These are phyloP conservation scores for Acer yangbiense DNA, from an alignment of 345 rosid species.

Conservation along the genomic window DNA sequence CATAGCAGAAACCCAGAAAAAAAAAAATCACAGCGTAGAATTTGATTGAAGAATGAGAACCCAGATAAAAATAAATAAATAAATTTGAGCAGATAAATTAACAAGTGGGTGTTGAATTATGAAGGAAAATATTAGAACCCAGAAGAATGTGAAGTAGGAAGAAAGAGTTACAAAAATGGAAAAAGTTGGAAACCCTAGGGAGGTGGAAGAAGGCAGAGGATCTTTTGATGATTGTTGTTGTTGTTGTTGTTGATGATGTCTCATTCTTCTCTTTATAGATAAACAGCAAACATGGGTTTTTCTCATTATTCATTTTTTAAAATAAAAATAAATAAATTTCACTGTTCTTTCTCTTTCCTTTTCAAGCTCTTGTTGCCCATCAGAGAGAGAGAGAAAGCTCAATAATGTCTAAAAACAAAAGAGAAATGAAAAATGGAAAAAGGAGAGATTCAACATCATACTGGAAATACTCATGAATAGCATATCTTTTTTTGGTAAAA, in stretches of 20 bases:
- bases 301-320: neutral
- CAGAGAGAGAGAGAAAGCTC: neutral
- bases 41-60: neutral
- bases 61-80: neutral
- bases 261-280: constrained; percentile 23
- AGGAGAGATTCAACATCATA: neutral
- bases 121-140: neutral
- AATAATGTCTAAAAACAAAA: neutral
- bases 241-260: constrained; percentile 8
- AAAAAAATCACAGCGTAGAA: neutral
- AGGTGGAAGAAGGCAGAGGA: constrained; percentile 11
- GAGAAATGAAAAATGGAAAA: neutral
- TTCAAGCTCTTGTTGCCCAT: neutral
- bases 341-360: neutral
- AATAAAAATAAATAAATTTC: neutral
- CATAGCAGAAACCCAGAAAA: neutral
- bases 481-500: constrained; percentile 24
- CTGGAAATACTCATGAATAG: neutral
- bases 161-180: neutral
- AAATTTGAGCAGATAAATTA: neutral
- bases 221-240: constrained; percentile 12
- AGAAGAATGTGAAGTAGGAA: neutral
- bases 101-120: neutral
- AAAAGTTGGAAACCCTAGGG: constrained; percentile 25
- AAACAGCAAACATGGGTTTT: neutral